Evolutionary conservation across 495 filamentous ascomycete species (phyloP).

Genomic region (Niebla homalea): DNA sequence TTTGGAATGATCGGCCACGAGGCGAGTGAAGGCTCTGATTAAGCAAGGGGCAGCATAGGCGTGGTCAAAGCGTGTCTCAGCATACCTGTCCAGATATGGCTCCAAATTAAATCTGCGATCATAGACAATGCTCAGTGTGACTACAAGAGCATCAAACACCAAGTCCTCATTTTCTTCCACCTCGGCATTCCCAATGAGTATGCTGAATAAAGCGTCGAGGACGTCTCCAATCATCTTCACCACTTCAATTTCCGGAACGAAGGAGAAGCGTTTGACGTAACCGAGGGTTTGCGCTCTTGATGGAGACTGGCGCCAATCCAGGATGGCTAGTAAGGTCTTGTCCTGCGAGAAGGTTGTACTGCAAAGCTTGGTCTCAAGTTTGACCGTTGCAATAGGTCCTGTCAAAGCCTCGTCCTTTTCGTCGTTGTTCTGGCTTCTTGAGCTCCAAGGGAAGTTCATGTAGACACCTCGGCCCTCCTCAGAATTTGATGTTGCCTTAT

Average conservation of each 20-base stretch:
- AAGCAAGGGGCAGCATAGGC: conserved; percentile 89
- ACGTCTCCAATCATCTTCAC: conserved; percentile 87
- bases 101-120: conserved; percentile 86
- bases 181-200: conserved; percentile 75
- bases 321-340: conserved; percentile 65
- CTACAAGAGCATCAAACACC: conserved; percentile 79
- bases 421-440: conserved; percentile 48
- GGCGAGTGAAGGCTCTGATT: conserved; percentile 69
- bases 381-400: conserved; percentile 61
- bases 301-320: conserved; percentile 67
- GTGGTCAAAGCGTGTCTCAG: conserved; percentile 81
- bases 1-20: conserved; percentile 67
- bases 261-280: conserved; percentile 69
- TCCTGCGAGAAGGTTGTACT: conserved; percentile 95
- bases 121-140: conserved; percentile 83
- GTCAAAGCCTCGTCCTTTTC: conserved; percentile 61
- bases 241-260: conserved; percentile 94
- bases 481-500: conserved; percentile 62
- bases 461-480: conserved; percentile 64
- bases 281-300: conserved; percentile 53
- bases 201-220: conserved; percentile 82
- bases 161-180: conserved; percentile 87
- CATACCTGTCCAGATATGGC: conserved; percentile 81
- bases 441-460: conserved; percentile 64
- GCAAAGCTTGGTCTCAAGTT: conserved; percentile 78